Base-by-base conservation (phyloP, 1,139 yeast genomes). In the Geotrichum siamense region DNA sequence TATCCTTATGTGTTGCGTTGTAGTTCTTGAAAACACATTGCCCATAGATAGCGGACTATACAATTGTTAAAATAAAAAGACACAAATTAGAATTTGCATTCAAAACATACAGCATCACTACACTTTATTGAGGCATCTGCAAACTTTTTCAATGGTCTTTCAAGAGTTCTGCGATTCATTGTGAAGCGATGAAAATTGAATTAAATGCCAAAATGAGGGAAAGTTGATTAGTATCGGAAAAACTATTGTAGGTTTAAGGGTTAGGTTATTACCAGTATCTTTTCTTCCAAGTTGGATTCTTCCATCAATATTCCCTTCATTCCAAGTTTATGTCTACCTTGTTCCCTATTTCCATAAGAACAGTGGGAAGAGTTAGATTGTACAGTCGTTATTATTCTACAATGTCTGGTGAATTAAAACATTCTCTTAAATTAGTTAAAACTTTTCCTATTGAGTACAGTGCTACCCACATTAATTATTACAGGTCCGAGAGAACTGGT, bases 401-500 rank as follows among this genome's bases (percentile, higher is more conserved):
- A 19, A 31, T 31, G 35, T 16, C 35, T 5, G 12, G 4, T n/a
- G n/a, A 19, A 15, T 23, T 44, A 2, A 28, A 29, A n/a, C 49
- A 47, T 31, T 47, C 49, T 10, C 31, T 47, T 13, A 39, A 47
- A 38, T 45, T 47, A 17, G 28, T 40, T 10, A 44, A 44, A 21
- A 41, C 41, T 35, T 44, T 41, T 25, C 39, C 42, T 12, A 20
- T 47, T 3, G 37, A 43, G 3, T 58, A 55, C 39, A 48, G 56
- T 36, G 56, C 60, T 13, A 45, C 55, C 3, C 39, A 37, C 19
- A 69, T 82, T 48, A 74, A 76, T 53, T 79, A 80, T 56, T 85
- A 93, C 93, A 67, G 69, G 44, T 82, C 94, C 1, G 53, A 62
- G 16, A 70, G 91, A 47, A 86, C 97, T 0, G 96, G 96, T 0